phyloP scores from a whole-genome alignment of 257 asterid genomes.

The Penstemon newberryi region DNA sequence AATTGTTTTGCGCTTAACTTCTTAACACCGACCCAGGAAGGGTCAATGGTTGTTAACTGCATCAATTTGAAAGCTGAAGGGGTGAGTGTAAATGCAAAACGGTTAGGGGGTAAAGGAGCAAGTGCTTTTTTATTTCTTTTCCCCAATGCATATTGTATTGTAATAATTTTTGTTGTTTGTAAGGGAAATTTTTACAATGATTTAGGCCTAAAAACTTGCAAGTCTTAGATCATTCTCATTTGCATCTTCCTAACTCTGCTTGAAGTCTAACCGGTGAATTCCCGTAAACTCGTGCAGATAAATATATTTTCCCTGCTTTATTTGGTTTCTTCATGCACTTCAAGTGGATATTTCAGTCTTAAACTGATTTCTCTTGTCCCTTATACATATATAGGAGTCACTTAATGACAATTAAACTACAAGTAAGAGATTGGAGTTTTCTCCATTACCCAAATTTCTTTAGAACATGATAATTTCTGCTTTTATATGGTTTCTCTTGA shows the following conservation, averaged over 20 bases:
- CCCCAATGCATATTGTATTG: not conserved
- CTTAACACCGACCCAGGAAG: too few species aligned
- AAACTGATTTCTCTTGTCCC: slow-evolving; percentile 8
- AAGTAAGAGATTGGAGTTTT: not conserved
- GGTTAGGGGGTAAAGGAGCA: not conserved
- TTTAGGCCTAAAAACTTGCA: not conserved
- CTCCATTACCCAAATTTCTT: not conserved
- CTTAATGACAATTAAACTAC: not conserved
- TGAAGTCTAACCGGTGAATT: not conserved
- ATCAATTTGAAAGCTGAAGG: too few species aligned
- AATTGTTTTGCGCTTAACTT: too few species aligned
- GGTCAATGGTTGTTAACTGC: too few species aligned
- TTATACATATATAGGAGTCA: not conserved
- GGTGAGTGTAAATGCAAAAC: too few species aligned
- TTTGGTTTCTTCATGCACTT: slow-evolving; percentile 3
- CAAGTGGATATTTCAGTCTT: slow-evolving; percentile 7
- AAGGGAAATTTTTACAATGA: not conserved
- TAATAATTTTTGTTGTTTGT: not conserved
- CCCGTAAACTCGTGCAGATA: not conserved
- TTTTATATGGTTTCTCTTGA: slow-evolving; percentile 17
- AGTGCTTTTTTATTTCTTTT: not conserved
- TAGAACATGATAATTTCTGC: not conserved
- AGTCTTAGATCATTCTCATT: not conserved
- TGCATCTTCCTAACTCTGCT: not conserved
- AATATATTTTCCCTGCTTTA: not conserved